These are phyloP conservation scores for Breviolum minutum DNA, from an alignment of 73 alveolate species.

Conservation along the genomic window DNA sequence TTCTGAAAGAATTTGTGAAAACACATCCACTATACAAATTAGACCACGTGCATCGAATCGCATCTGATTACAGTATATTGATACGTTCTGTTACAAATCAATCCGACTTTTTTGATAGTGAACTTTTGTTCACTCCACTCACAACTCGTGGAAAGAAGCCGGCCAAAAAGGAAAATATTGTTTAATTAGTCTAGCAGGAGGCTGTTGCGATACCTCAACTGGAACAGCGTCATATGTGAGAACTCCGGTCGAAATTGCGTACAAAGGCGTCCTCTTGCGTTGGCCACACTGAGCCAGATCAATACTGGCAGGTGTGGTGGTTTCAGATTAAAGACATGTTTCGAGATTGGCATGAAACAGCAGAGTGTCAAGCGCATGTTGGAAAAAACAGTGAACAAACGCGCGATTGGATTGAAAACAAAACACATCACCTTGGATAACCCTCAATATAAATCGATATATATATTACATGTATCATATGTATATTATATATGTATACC, in stretches of 20 bases:
- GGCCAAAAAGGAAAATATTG: too few relatives aligned
- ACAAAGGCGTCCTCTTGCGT: background rate
- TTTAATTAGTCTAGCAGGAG: background rate
- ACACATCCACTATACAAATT: background rate
- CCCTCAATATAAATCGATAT: too few relatives aligned
- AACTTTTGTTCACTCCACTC: too few relatives aligned
- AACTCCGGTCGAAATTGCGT: background rate
- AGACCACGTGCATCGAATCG: background rate
- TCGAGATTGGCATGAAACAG: too few relatives aligned
- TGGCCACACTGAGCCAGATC: background rate
- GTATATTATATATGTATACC: too few relatives aligned
- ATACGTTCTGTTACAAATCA: too few relatives aligned
- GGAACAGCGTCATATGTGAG: background rate
- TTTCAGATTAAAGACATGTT: background rate
- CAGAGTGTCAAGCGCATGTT: background rate
- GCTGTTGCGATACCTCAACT: slow-evolving; percentile 9
- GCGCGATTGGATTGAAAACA: background rate
- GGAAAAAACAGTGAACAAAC: background rate
- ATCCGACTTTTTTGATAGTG: too few relatives aligned
- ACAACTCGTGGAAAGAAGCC: too few relatives aligned
- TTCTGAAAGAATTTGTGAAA: background rate
- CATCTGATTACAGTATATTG: background rate
- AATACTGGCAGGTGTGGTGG: background rate
- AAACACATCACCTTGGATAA: background rate
- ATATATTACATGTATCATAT: too few relatives aligned